Evolutionary conservation across 164 flowering plant genomes (phyloP).

Genomic region (Pachysandra terminalis): DNA sequence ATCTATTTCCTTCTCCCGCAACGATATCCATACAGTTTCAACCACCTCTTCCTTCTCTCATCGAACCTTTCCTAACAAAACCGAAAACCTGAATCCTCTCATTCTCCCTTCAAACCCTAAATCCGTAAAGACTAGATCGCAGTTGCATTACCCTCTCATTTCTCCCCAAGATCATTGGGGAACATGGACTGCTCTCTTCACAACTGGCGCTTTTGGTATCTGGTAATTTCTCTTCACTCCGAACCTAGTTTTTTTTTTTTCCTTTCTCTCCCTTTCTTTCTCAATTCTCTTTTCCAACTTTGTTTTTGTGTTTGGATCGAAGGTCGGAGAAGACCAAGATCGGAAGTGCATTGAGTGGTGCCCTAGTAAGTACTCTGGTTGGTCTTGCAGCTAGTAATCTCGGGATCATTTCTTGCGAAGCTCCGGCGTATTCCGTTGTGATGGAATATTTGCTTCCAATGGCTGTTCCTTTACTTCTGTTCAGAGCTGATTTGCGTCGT

Average conservation of each 20-base stretch:
- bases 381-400: conserved; percentile 84
- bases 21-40: not conserved
- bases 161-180: conserved; percentile 90
- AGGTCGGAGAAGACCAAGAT: conserved; percentile 90
- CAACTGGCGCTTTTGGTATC: conserved; percentile 75
- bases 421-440: conserved; percentile 61
- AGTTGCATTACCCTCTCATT: conserved; percentile 54
- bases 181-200: conserved; percentile 81
- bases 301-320: conserved; percentile 8
- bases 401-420: conserved; percentile 58
- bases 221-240: conserved; percentile 33
- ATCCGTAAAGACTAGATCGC: conserved; percentile 29
- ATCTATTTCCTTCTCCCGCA: conserved; percentile 19
- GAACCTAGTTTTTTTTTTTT: no score
- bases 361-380: conserved; percentile 69
- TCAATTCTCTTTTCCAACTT: no score
- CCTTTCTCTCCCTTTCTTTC: no score
- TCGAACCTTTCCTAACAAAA: no score
- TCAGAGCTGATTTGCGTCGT: conserved; percentile 76
- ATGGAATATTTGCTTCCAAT: conserved; percentile 64
- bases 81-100: not conserved
- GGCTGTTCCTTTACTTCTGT: conserved; percentile 71
- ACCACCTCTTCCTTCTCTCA: no score
- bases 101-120: not conserved
- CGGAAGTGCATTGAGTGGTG: conserved; percentile 71